Conservation (phyloP, 495 filamentous ascomycete genomes). For the Terfezia claveryi region DNA sequence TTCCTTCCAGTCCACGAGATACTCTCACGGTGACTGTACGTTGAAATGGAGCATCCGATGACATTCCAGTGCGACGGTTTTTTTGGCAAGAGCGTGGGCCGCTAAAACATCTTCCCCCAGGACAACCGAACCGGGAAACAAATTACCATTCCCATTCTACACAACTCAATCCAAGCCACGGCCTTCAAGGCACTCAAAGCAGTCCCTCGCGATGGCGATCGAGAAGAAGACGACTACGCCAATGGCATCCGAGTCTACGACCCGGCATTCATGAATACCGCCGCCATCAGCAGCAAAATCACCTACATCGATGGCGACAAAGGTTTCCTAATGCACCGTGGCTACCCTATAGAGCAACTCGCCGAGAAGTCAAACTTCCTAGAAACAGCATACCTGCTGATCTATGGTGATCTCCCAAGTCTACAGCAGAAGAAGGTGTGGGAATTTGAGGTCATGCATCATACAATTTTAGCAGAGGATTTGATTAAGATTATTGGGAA, state of each 20-base stretch:
- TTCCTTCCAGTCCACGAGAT: background rate
- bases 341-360: slow-evolving; percentile 25
- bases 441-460: slow-evolving; percentile 20
- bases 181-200: slow-evolving; percentile 28
- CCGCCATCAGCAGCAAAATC: slow-evolving; percentile 28
- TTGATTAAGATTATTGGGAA: slow-evolving; percentile 21
- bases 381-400: slow-evolving; percentile 27
- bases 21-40: background rate
- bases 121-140: slow-evolving; percentile 30
- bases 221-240: slow-evolving; percentile 13
- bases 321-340: slow-evolving; percentile 24
- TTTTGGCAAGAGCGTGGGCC: background rate
- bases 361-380: slow-evolving; percentile 22
- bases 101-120: background rate
- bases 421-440: slow-evolving; percentile 21
- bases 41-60: too few species aligned
- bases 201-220: slow-evolving; percentile 4
- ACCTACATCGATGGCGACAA: slow-evolving; percentile 29
- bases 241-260: slow-evolving; percentile 31
- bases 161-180: slow-evolving; percentile 28
- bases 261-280: slow-evolving; percentile 34
- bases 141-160: slow-evolving; percentile 30
- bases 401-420: slow-evolving; percentile 26
- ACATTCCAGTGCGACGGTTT: too few species aligned
- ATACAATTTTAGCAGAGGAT: slow-evolving; percentile 20